Evolutionary conservation across 352 stramenopile genomes (phyloP).

Genomic region (Phytophthora agathidicida): DNA sequence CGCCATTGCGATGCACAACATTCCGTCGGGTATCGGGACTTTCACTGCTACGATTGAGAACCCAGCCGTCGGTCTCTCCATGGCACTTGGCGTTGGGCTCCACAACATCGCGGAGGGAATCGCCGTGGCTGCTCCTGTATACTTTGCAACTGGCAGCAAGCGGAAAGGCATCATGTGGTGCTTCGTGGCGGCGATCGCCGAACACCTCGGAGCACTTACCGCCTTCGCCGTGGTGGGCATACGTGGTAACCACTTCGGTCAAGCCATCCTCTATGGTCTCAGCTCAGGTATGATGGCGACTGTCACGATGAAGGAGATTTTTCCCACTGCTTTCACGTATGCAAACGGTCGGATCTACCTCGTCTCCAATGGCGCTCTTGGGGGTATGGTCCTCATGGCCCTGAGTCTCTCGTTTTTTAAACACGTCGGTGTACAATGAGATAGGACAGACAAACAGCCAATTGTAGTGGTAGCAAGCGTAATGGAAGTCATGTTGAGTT

Average conservation of each 20-base stretch:
- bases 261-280: constrained; percentile 90
- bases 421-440: constrained; percentile 42
- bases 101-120: constrained; percentile 98
- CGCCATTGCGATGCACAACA: constrained; percentile 96
- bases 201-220: constrained; percentile 90
- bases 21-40: constrained; percentile 96
- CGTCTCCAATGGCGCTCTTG: constrained; percentile 80
- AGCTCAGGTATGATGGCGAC: constrained; percentile 95
- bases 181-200: constrained; percentile 81
- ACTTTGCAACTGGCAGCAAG: constrained; percentile 95
- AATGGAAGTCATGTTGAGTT: background rate
- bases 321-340: constrained; percentile 92
- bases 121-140: constrained; percentile 95
- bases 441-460: background rate
- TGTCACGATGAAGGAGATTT: constrained; percentile 90
- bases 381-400: constrained; percentile 92
- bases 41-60: constrained; percentile 92
- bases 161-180: constrained; percentile 95
- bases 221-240: constrained; percentile 72
- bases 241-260: constrained; percentile 40
- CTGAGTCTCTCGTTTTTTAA: constrained; percentile 90
- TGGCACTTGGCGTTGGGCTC: constrained; percentile 94
- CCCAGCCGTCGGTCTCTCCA: constrained; percentile 82
- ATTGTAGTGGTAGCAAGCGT: background rate
- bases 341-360: constrained; percentile 81